Conservation (phyloP, 2,329 filamentous ascomycete species). For the Phialocephala sp. region DNA sequence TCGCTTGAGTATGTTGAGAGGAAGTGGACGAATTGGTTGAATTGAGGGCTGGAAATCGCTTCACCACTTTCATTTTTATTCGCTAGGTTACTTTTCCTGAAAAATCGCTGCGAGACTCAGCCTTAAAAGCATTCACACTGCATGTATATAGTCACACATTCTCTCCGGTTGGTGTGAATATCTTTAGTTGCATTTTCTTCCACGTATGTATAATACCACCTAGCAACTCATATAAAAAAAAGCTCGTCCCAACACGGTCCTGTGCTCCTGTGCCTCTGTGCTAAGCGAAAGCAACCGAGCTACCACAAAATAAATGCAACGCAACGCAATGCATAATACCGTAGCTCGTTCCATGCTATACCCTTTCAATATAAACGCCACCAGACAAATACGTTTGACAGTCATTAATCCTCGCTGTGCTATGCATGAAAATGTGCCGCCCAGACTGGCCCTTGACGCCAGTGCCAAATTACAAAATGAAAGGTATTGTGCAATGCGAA, state of each 20-base stretch:
- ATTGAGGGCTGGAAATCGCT: too few relatives aligned
- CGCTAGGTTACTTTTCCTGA: too few relatives aligned
- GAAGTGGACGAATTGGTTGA: too few relatives aligned
- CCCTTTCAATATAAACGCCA: slow-evolving; percentile 5
- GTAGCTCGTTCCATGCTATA: slow-evolving; percentile 1
- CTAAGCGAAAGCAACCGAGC: background rate
- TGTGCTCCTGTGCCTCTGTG: background rate
- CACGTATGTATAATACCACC: slow-evolving; percentile 1
- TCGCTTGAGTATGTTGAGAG: too few relatives aligned
- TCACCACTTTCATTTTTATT: too few relatives aligned
- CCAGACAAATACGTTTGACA: background rate
- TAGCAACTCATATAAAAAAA: slow-evolving; percentile 5
- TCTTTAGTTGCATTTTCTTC: background rate
- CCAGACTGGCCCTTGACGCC: slow-evolving; percentile 6
- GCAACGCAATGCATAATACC: slow-evolving; percentile 9
- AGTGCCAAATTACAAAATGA: slow-evolving; percentile 19
- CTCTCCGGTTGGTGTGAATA: background rate
- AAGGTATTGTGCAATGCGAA: slow-evolving; percentile 10
- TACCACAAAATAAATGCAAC: background rate
- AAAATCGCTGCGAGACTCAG: background rate
- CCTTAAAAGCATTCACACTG: background rate
- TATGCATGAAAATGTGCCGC: slow-evolving; percentile 21
- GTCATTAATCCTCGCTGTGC: slow-evolving; percentile 29
- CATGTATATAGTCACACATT: background rate
- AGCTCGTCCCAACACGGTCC: background rate